Percentiles rank a stretch among this genome's conserved stretches.
phyloP scores from a whole-genome alignment of 441 rosid species.

The Syzygium syzygioides region DNA sequence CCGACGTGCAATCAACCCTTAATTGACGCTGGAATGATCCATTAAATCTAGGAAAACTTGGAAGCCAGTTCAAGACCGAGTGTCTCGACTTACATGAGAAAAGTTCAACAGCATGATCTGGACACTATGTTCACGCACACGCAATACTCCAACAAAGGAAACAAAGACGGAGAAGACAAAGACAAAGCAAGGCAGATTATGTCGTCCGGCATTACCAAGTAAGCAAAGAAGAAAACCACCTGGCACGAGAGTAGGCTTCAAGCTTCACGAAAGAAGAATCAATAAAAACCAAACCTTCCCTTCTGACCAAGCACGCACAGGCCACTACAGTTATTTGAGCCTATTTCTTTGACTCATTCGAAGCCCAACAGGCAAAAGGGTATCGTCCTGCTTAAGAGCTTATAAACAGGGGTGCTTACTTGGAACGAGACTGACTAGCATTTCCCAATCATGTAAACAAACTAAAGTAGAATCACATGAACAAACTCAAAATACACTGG shows the following conservation, averaged over 20 bases:
- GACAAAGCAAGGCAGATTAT: neutral
- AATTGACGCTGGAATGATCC: neutral
- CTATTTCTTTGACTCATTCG: neutral
- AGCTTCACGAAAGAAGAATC: neutral
- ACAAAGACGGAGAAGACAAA: neutral
- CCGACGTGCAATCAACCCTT: neutral
- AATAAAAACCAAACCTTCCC: neutral
- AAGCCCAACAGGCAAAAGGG: neutral
- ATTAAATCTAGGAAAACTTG: neutral
- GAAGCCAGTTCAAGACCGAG: neutral
- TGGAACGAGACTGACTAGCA: no score
- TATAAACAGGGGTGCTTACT: neutral
- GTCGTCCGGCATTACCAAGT: neutral
- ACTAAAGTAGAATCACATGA: neutral
- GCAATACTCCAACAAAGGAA: neutral
- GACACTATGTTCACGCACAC: neutral
- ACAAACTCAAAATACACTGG: neutral
- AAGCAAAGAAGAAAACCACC: neutral
- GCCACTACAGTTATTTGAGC: neutral
- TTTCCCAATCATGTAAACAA: neutral
- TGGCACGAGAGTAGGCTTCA: neutral
- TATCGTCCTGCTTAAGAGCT: neutral
- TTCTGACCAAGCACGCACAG: neutral
- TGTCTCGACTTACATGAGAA: neutral
- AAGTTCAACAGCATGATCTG: neutral